A percentile compares a stretch with the other conserved stretches of the same genome.
Evolutionary conservation across 2,329 filamentous ascomycete species (phyloP).

Genomic region (Albophoma yamanashiensis): DNA sequence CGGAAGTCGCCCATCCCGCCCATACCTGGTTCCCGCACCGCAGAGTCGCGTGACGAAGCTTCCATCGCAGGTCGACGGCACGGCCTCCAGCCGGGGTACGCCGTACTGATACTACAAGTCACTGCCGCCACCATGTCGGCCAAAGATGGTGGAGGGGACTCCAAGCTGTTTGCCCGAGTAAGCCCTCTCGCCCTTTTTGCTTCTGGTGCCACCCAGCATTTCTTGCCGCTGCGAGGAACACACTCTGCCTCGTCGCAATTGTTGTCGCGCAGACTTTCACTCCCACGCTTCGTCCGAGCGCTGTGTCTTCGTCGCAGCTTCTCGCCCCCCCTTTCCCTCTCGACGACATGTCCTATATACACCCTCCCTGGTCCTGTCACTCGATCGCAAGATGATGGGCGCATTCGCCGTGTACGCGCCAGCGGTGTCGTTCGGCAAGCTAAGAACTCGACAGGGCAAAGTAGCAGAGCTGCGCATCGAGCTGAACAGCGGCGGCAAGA

Average conservation of each 20-base stretch:
- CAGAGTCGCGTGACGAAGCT: neutral
- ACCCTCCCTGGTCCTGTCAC: neutral
- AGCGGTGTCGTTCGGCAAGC: slow-evolving; percentile 31
- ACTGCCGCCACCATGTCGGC: slow-evolving; percentile 37
- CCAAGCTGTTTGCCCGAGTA: slow-evolving; percentile 98
- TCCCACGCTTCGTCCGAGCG: neutral
- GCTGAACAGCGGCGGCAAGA: slow-evolving; percentile 87
- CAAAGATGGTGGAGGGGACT: slow-evolving; percentile 68
- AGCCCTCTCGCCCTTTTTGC: slow-evolving; percentile 20
- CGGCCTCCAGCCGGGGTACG: neutral
- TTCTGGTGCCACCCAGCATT: neutral
- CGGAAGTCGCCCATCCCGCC: neutral
- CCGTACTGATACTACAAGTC: neutral
- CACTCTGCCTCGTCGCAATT: neutral
- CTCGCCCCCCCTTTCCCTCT: neutral
- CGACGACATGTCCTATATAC: neutral
- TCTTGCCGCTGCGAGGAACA: neutral
- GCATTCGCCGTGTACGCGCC: slow-evolving; percentile 47
- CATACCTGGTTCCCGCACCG: neutral
- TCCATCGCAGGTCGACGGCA: neutral
- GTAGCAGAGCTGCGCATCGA: slow-evolving; percentile 93
- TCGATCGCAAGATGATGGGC: slow-evolving; percentile 12
- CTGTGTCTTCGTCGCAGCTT: neutral
- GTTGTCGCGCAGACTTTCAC: neutral
- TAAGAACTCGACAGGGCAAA: slow-evolving; percentile 76